Percentiles rank a stretch among this genome's conserved stretches.
phyloP scores from a whole-genome alignment of 306 rosid genomes.

The Medicago ruthenica region DNA sequence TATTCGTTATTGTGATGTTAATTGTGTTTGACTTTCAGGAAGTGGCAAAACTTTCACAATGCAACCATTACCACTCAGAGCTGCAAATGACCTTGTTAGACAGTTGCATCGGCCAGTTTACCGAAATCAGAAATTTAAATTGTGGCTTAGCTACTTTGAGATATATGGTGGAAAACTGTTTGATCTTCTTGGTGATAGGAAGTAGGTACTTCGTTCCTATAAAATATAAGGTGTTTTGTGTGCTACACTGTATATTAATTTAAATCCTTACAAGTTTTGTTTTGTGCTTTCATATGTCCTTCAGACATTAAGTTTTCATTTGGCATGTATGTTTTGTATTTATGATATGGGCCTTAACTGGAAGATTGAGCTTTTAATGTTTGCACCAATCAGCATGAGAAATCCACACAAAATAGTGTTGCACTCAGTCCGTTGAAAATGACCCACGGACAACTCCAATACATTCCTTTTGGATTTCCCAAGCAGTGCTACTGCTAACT shows the following conservation, averaged over 20 bases:
- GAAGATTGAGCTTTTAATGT: slow-evolving; percentile 7
- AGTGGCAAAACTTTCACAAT: slow-evolving; percentile 97
- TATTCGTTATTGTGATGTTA: slow-evolving; percentile 40
- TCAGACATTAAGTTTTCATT: slow-evolving; percentile 7
- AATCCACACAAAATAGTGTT: background rate
- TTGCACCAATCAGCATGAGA: slow-evolving; percentile 22
- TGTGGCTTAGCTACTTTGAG: slow-evolving; percentile 99
- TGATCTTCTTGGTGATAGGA: slow-evolving; percentile 96
- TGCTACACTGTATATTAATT: background rate
- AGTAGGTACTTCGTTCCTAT: slow-evolving; percentile 57
- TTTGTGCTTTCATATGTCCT: background rate
- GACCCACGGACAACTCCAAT: background rate
- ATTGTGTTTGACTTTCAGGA: slow-evolving; percentile 59
- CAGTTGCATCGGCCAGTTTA: slow-evolving; percentile 81
- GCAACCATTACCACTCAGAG: slow-evolving; percentile 97
- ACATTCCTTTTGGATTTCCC: slow-evolving; percentile 1
- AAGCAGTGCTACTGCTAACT: background rate
- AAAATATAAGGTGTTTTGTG: background rate
- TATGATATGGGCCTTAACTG: slow-evolving; percentile 32
- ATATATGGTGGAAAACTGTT: slow-evolving; percentile 94
- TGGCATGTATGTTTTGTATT: slow-evolving; percentile 28
- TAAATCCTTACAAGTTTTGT: background rate
- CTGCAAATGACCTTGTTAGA: slow-evolving; percentile 87
- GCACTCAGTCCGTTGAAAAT: slow-evolving; percentile 6
- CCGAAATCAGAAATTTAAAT: slow-evolving; percentile 88